Evolutionary conservation across 441 rosid species (phyloP).

Genomic region (Biscutella laevigata): DNA sequence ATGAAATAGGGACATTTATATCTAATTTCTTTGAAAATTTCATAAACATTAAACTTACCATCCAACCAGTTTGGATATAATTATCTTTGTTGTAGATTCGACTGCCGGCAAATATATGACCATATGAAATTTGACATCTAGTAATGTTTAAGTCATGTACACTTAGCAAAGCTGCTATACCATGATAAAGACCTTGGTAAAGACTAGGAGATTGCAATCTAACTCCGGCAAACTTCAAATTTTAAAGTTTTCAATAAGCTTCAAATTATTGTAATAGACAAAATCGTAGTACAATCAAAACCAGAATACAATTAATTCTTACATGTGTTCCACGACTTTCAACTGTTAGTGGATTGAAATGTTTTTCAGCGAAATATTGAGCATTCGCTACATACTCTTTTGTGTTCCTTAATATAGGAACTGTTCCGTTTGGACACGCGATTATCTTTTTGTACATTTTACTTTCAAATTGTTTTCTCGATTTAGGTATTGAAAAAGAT

Average conservation of each 20-base stretch:
- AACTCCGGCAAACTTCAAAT: not conserved
- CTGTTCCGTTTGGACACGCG: conserved; percentile 1
- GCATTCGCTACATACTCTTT: not conserved
- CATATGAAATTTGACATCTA: not conserved
- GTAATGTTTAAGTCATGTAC: not conserved
- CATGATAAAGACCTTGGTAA: not conserved
- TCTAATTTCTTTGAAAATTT: too few relatives aligned
- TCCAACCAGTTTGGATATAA: not conserved
- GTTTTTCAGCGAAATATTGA: not conserved
- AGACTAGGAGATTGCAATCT: not conserved
- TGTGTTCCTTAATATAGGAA: not conserved
- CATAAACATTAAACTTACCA: too few relatives aligned
- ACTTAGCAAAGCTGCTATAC: not conserved
- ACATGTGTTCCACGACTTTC: conserved; percentile 1
- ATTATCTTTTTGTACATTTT: not conserved
- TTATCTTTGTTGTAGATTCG: not conserved
- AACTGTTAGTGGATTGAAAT: not conserved
- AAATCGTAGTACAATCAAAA: not conserved
- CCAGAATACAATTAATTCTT: not conserved
- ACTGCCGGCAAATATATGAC: not conserved
- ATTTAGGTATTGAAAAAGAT: not conserved
- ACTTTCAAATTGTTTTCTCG: not conserved
- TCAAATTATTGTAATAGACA: too few relatives aligned
- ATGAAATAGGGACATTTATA: too few relatives aligned
- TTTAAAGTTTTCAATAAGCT: not conserved